Evolutionary conservation across 1,139 yeast genomes (phyloP), one percentile per base, ranked within the genome.

Genomic region (Yamadazyma epiphylla): DNA sequence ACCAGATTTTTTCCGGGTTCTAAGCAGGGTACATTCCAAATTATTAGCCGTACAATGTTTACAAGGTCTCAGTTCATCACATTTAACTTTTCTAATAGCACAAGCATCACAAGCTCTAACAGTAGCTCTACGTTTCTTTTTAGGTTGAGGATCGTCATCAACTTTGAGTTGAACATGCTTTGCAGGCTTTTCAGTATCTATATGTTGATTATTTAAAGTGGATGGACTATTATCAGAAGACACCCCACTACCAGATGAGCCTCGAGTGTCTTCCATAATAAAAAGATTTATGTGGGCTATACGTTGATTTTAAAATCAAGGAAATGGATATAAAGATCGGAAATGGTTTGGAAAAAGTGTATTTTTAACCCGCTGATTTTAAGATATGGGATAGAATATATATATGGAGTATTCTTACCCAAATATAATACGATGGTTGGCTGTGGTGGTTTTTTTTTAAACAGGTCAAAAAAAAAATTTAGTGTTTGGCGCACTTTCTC

Each of bases 61-160:
- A 45, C 74, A 67, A 1, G 72, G 74, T 22, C 66, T 52, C 23
- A 41, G 42, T 16, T 49, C 50, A 32, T 64, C 70, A 45, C 74
- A 67, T 34, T 58, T 58, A 21, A 65, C 66, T 42, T 67, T 67
- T 22, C 72, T 41, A 13, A 63, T 52, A 13, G 71, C 64, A 47
- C 74, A 67, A 5, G 68, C 72, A 40, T 67, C 74, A 39, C 74
- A 67, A 7, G 74, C 64, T 30, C 64, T 30, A 2, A 46, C 46
- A 15, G 51, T 53, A 2, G 51, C 33, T 23, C 43, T 51, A 22
- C 59, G 36, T 29, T 49, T 55, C 40, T 51, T 49, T 20, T 42
- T 45, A 2, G 47, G 44, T 7, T 35, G 45, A 9, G 37, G 38
- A 10, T 29, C 31, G n/a, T 23, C 28, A 13, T 27, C 16, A 4